phyloP scores from a whole-genome alignment of 2,329 filamentous ascomycete genomes.

The Chaetomium sp. region DNA sequence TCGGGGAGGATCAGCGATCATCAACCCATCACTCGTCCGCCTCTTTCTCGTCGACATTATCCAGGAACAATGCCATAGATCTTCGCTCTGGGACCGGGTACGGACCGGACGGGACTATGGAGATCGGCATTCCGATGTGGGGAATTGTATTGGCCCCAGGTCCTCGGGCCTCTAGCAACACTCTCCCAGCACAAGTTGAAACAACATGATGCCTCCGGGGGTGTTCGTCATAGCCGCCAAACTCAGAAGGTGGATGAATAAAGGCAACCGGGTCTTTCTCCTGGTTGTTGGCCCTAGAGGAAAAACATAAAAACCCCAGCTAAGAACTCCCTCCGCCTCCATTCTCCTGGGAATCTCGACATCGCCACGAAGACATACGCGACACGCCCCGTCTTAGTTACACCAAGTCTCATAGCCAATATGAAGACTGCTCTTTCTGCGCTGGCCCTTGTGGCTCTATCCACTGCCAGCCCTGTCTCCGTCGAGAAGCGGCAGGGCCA shows the following conservation, averaged over 20 bases:
- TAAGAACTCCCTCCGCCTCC: background rate
- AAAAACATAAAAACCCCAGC: background rate
- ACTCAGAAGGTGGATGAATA: background rate
- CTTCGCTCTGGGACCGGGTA: background rate
- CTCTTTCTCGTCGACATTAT: background rate
- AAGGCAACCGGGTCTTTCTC: background rate
- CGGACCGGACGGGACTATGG: background rate
- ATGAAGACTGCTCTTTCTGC: slow-evolving; percentile 9
- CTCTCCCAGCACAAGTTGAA: background rate
- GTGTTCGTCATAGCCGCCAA: slow-evolving; percentile 6
- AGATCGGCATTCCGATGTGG: background rate
- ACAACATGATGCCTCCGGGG: background rate
- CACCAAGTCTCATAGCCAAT: background rate
- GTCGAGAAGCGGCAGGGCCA: slow-evolving; percentile 8
- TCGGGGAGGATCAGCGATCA: background rate
- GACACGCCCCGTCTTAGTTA: background rate
- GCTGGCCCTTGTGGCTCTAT: slow-evolving; percentile 10
- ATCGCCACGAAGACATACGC: background rate
- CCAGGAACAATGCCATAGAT: background rate
- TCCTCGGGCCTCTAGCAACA: background rate
- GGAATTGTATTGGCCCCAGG: slow-evolving; percentile 7
- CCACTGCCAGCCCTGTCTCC: slow-evolving; percentile 13
- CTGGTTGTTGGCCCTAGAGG: background rate
- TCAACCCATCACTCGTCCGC: background rate
- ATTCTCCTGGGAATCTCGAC: background rate